Evolutionary conservation across 2,329 filamentous ascomycete species (phyloP).

Genomic region (Aspergillus sp.): DNA sequence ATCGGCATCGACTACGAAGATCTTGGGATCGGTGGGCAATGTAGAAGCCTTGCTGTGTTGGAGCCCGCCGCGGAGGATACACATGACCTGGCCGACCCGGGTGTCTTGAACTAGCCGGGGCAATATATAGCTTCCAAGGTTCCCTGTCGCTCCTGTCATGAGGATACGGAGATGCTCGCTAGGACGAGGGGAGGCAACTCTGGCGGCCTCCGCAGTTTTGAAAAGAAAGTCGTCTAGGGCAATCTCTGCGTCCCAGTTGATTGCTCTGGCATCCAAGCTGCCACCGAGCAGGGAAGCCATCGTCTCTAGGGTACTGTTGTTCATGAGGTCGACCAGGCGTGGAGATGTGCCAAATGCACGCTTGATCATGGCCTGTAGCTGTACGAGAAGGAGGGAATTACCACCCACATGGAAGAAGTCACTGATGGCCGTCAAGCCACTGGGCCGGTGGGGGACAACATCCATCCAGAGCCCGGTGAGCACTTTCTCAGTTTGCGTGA

Average conservation of each 20-base stretch:
- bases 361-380: conserved; percentile 37
- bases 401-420: conserved; percentile 26
- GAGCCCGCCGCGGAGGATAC: conserved; percentile 25
- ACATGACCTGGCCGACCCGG: conserved; percentile 39
- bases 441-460: conserved; percentile 1
- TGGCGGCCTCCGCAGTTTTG: no score
- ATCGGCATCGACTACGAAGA: conserved; percentile 2
- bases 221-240: not conserved
- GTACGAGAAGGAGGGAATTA: conserved; percentile 25
- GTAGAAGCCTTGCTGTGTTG: conserved; percentile 27
- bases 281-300: conserved; percentile 40
- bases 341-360: conserved; percentile 29
- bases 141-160: conserved; percentile 33
- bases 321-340: conserved; percentile 36
- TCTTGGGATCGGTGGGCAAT: conserved; percentile 24
- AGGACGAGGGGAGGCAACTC: not conserved
- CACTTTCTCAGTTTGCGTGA: conserved; percentile 4
- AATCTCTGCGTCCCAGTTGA: conserved; percentile 44
- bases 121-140: conserved; percentile 41
- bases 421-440: not conserved
- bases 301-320: conserved; percentile 32
- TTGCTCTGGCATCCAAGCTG: conserved; percentile 7
- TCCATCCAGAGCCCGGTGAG: conserved; percentile 8
- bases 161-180: conserved; percentile 2
- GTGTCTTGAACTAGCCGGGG: conserved; percentile 30